Percentiles rank a stretch among this genome's conserved stretches.
phyloP scores from a whole-genome alignment of 169 alveolate genomes.

The Plasmodium vinckei region DNA sequence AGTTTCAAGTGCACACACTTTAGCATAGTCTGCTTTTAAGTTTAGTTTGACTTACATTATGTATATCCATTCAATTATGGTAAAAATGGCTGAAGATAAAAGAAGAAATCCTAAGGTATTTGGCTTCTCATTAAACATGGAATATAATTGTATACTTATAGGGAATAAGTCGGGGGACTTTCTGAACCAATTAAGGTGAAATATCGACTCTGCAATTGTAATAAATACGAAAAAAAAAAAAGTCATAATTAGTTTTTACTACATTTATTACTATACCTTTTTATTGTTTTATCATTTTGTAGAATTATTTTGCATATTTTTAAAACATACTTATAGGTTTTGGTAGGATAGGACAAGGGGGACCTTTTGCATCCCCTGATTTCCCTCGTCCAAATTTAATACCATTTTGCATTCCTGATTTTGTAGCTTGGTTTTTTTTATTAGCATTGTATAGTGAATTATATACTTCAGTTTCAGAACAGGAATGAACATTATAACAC shows the following conservation, averaged over 20 bases:
- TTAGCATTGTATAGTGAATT: conserved; percentile 37
- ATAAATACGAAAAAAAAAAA: conserved; percentile 18
- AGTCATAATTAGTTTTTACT: not conserved
- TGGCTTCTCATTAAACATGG: conserved; percentile 71
- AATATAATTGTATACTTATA: conserved; percentile 73
- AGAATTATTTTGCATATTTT: too few relatives aligned
- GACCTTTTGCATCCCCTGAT: conserved; percentile 18
- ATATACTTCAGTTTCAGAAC: conserved; percentile 70
- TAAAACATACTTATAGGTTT: conserved; percentile 59
- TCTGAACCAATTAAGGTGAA: conserved; percentile 74
- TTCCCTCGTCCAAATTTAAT: conserved; percentile 20
- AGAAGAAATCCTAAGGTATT: conserved; percentile 63
- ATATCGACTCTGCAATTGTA: conserved; percentile 39
- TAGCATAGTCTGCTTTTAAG: not conserved
- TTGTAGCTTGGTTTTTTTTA: conserved; percentile 22
- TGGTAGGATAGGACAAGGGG: conserved; percentile 75
- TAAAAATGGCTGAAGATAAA: conserved; percentile 68
- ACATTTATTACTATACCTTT: not conserved
- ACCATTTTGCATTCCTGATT: conserved; percentile 26
- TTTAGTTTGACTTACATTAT: conserved; percentile 31
- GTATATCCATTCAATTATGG: conserved; percentile 72
- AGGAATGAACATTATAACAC: conserved; percentile 61
- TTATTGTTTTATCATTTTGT: not conserved
- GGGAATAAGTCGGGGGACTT: conserved; percentile 73
- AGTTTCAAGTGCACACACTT: not conserved